Evolutionary conservation across 2,329 filamentous ascomycete species (phyloP).

Genomic region (Aspergillus persii): DNA sequence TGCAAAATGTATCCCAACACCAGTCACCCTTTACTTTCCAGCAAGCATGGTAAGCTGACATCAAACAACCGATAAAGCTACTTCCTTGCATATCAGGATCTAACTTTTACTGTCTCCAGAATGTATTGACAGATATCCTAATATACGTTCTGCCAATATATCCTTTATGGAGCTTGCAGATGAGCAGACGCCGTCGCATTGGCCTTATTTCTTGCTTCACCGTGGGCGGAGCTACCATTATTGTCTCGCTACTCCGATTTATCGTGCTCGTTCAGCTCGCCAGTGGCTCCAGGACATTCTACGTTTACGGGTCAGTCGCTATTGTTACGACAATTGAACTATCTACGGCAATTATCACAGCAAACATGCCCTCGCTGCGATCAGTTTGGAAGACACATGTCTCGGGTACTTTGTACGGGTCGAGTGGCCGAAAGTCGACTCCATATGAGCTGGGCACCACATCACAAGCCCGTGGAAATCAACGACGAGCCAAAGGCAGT

Average conservation of each 20-base stretch:
- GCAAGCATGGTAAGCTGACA: slow-evolving; percentile 2
- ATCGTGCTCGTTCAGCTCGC: background rate
- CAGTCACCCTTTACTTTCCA: slow-evolving; percentile 8
- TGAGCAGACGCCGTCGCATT: background rate
- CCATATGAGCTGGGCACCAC: background rate
- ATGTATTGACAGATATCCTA: background rate
- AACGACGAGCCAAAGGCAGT: background rate
- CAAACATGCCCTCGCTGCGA: background rate
- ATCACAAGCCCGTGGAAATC: background rate
- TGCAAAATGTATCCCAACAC: background rate
- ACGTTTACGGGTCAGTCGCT: background rate
- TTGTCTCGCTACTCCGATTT: slow-evolving; percentile 4
- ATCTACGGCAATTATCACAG: background rate
- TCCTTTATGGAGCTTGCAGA: slow-evolving; percentile 7
- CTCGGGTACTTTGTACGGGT: background rate
- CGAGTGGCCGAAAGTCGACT: background rate
- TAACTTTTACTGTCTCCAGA: background rate
- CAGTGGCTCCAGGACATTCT: background rate
- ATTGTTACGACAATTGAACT: background rate
- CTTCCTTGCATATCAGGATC: background rate
- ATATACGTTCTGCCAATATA: background rate
- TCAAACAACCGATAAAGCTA: background rate
- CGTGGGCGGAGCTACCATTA: slow-evolving; percentile 1
- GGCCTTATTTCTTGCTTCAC: slow-evolving; percentile 7
- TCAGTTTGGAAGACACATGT: background rate